Base-by-base conservation (phyloP, 768 basidiomycete genomes). In the Kwoniella europaea region DNA sequence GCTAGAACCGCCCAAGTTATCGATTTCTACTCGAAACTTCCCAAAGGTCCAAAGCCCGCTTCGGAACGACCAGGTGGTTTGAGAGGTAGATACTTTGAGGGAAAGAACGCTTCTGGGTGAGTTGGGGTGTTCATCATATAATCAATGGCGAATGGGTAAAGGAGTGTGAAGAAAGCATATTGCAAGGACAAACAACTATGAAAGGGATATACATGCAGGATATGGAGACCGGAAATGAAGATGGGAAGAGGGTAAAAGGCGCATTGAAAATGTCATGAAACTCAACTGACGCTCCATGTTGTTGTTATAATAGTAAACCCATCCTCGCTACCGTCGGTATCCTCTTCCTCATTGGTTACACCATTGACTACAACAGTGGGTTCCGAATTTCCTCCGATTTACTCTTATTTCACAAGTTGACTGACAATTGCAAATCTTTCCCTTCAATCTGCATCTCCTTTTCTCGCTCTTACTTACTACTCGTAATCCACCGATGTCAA, bases 11-110 rank as follows among this genome's bases (percentile, higher is more conserved):
- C 88, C 68, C 90, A 90, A 42, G 91, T 98, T 81, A 93, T 97
- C 74, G 90, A 93, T 76, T 98, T 97, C 86, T 98, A 98, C 87
- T 94, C 92, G 71, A 95, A 93, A 85, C 89, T 98, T 61, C 96
- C 94, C 74, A 98, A 98, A 84, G 95, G 95, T 57, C 86, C 89
- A 52, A 88, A 89, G 44, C 86, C 92, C 18, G 82, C 87, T 50
- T 85, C 89, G 20, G 86, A 78, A 87, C 64, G 85, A 85, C 65
- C 85, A 81, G 68, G 81, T 22, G 92, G 93, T 22, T 86, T 96
- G 79, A 91, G 92, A 84, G 91, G 84, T 56, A 87, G 90, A 56
- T 92, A 87, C 85, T 94, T 94, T 84, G 89, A 87, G 75, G 94
- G 93, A 73, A 89, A 89, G 85, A 96, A 93, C 84, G 94, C 93